Percentiles rank a stretch among this genome's conserved stretches.
Evolutionary conservation across 2,329 filamentous ascomycete species (phyloP).

Genomic region (Blastomyces parvus): DNA sequence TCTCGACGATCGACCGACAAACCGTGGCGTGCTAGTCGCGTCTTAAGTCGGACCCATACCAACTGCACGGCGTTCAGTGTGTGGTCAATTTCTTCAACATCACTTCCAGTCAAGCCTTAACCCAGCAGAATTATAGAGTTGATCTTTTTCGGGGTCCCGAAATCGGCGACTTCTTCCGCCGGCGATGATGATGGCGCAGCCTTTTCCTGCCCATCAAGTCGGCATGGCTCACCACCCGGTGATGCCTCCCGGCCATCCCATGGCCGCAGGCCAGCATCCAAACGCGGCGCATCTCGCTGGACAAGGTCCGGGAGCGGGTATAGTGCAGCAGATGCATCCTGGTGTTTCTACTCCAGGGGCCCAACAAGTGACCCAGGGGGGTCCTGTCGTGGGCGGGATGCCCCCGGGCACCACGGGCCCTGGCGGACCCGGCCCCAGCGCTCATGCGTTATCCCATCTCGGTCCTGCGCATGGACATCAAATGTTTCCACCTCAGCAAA

Average conservation of each 20-base stretch:
- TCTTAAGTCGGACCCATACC: constrained; percentile 22
- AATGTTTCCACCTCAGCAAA: constrained; percentile 43
- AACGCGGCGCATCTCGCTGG: constrained; percentile 46
- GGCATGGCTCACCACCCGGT: constrained; percentile 50
- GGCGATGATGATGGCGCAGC: constrained; percentile 47
- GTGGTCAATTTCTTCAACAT: constrained; percentile 10
- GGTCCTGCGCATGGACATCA: constrained; percentile 45
- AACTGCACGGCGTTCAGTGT: constrained; percentile 11
- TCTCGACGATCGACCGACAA: constrained; percentile 24
- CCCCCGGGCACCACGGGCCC: constrained; percentile 46
- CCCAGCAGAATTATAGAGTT: constrained; percentile 9
- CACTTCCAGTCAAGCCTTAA: background rate
- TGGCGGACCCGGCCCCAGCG: constrained; percentile 43
- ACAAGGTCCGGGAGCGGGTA: constrained; percentile 39
- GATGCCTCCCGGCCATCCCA: constrained; percentile 52
- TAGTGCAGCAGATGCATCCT: constrained; percentile 51
- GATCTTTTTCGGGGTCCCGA: constrained; percentile 16
- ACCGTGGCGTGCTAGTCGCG: constrained; percentile 27
- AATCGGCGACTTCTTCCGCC: constrained; percentile 25
- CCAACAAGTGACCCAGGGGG: constrained; percentile 51
- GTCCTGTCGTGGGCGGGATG: constrained; percentile 57
- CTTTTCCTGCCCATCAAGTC: constrained; percentile 49
- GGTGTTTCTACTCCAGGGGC: constrained; percentile 51
- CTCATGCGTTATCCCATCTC: constrained; percentile 53
- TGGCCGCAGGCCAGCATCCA: constrained; percentile 48